Evolutionary conservation across 345 rosid species (phyloP), one percentile per base, ranked within the genome.

Genomic region (Chamaenerion angustifolium): DNA sequence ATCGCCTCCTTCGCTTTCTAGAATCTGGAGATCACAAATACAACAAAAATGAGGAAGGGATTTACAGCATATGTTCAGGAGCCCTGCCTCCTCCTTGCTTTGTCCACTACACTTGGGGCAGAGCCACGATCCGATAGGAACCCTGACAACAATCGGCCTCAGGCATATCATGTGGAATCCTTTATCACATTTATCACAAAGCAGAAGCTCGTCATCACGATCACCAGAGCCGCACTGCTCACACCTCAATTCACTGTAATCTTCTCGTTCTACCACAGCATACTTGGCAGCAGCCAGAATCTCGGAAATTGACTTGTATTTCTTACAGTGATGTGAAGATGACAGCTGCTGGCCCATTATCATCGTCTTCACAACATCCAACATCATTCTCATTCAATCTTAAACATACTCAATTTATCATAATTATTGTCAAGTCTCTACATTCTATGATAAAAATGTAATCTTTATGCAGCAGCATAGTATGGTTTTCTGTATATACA

Each of bases 111-210:
- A 84, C 59, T 58, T 68, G 48, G 64, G 65, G 63, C 96, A 88
- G 16, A 79, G 63, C 96, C 96, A 84, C 16, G 94, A 56, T 53
- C 96, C 96, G 46, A 73, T 70, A 21, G 94, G 96, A 49, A 88
- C 75, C 51, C 86, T 79, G 48, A 52, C 94, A 14, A 88, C 80
- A 48, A 88, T 88, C 46, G 96, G 96, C 55, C 90, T 61, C 61
- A 88, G 62, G 60, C 96, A 84, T 58, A 77, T 81, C 94, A 88
- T 84, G 61, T 88, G 96, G 42, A 72, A 88, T n/a, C 96, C 96
- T 52, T 60, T 68, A 14, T 88, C 92, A 59, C 96, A 88, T 76
- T 79, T 84, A 12, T 88, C 94, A 40, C 96, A 88, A 17, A 84
- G 56, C 27, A 88, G 78, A 40, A 88, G 77, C 80, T 81, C 90